Evolutionary conservation across 1,284 basidiomycete species (phyloP).

Genomic region (Austroboletus niveus): DNA sequence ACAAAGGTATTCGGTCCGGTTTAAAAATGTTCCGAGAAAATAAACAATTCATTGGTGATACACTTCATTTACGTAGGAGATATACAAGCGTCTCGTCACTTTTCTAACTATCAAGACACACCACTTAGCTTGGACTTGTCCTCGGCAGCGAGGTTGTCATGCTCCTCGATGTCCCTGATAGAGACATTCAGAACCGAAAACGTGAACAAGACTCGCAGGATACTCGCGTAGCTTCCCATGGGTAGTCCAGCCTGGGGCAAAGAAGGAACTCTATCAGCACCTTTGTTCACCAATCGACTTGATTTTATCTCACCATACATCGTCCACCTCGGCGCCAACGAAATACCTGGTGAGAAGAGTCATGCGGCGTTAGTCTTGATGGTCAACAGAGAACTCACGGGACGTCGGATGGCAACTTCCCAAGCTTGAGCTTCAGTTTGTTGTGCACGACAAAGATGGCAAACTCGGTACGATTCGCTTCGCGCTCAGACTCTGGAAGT

Average conservation of each 20-base stretch:
- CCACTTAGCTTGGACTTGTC: conserved; percentile 26
- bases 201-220: conserved; percentile 15
- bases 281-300: conserved; percentile 6
- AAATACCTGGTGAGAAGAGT: conserved; percentile 53
- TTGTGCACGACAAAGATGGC: conserved; percentile 95
- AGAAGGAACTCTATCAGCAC: conserved; percentile 10
- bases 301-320: conserved; percentile 51
- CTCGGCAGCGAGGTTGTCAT: conserved; percentile 59
- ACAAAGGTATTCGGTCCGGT: background rate
- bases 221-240: conserved; percentile 76
- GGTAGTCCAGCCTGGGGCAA: conserved; percentile 71
- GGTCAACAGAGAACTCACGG: conserved; percentile 45
- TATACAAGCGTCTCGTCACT: conserved; percentile 2
- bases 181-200: conserved; percentile 4
- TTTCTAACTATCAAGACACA: background rate
- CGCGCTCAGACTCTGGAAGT: conserved; percentile 69
- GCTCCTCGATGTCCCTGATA: conserved; percentile 72
- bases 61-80: conserved; percentile 1
- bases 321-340: conserved; percentile 61
- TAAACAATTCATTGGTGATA: background rate
- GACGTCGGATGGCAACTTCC: conserved; percentile 61
- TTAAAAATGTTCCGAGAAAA: background rate
- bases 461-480: conserved; percentile 75
- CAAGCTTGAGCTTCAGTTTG: conserved; percentile 85
- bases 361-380: conserved; percentile 1